These are phyloP conservation scores for Peltaster fructicola DNA, from an alignment of 2,329 filamentous ascomycete species.

Conservation along the genomic window DNA sequence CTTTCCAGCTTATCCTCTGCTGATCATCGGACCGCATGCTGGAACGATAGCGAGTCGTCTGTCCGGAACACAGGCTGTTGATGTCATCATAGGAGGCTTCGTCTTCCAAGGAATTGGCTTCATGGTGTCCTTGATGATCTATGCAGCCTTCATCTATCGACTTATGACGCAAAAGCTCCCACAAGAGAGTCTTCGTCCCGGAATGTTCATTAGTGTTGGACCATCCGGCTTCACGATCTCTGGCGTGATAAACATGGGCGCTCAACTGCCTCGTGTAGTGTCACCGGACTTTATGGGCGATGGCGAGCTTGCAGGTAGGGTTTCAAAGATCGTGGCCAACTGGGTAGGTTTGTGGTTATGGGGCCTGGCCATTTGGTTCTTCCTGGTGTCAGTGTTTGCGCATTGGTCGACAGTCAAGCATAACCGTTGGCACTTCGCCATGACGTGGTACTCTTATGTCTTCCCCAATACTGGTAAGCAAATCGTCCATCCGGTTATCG, in stretches of 20 bases:
- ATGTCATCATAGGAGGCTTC: conserved; percentile 40
- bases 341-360: conserved; percentile 64
- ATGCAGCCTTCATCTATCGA: conserved; percentile 66
- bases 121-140: conserved; percentile 57
- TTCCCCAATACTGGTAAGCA: conserved; percentile 54
- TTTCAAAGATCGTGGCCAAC: conserved; percentile 38
- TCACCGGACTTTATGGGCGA: conserved; percentile 37
- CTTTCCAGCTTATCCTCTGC: conserved; percentile 66
- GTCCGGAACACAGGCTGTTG: conserved; percentile 26
- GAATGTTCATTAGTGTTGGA: conserved; percentile 73
- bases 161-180: conserved; percentile 80
- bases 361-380: conserved; percentile 73
- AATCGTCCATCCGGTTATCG: too few species aligned
- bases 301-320: conserved; percentile 34
- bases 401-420: conserved; percentile 48
- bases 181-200: conserved; percentile 55
- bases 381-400: conserved; percentile 60
- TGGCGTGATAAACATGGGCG: conserved; percentile 41
- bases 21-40: conserved; percentile 60
- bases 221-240: conserved; percentile 53
- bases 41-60: conserved; percentile 36
- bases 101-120: conserved; percentile 48
- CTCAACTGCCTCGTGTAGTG: conserved; percentile 30
- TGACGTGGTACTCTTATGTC: conserved; percentile 74
- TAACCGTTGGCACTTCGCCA: conserved; percentile 53